phyloP scores from a whole-genome alignment of 2,329 filamentous ascomycete species.

The Stemphylium lycopersici region DNA sequence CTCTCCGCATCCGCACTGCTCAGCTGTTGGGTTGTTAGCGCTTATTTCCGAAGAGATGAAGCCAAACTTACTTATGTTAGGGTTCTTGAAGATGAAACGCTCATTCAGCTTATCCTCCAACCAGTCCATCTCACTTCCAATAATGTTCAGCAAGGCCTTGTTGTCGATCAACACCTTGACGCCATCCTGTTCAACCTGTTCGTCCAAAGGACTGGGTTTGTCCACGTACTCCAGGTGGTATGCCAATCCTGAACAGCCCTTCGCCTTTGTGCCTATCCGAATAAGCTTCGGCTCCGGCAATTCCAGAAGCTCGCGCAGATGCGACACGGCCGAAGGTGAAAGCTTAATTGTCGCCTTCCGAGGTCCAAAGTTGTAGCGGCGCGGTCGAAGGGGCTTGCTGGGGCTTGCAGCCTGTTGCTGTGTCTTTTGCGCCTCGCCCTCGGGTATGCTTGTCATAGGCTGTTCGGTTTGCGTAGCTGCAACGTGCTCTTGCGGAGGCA shows the following conservation, averaged over 20 bases:
- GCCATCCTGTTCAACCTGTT: slow-evolving; percentile 92
- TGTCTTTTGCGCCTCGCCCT: slow-evolving; percentile 69
- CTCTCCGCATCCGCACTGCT: slow-evolving; percentile 94
- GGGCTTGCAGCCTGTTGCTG: slow-evolving; percentile 57
- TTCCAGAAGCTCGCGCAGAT: slow-evolving; percentile 77
- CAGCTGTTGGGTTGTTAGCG: slow-evolving; percentile 66
- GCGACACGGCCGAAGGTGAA: slow-evolving; percentile 77
- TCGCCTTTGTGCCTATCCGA: slow-evolving; percentile 90
- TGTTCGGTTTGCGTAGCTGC: slow-evolving; percentile 30
- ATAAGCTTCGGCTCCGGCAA: slow-evolving; percentile 92
- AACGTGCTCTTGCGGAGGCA: slow-evolving; percentile 31
- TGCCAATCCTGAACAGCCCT: slow-evolving; percentile 89
- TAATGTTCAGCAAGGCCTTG: slow-evolving; percentile 97
- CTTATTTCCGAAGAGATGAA: neutral
- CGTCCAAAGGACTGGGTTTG: slow-evolving; percentile 85
- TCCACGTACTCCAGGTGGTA: slow-evolving; percentile 97
- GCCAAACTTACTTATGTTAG: slow-evolving; percentile 89
- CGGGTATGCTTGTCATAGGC: slow-evolving; percentile 58
- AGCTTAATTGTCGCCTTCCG: slow-evolving; percentile 92
- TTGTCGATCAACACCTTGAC: slow-evolving; percentile 96
- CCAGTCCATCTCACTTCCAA: slow-evolving; percentile 99
- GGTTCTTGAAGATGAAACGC: slow-evolving; percentile 93
- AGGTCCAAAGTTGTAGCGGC: slow-evolving; percentile 71
- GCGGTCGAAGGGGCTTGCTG: slow-evolving; percentile 58
- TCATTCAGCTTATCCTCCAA: slow-evolving; percentile 92